Conservation (phyloP, 2,329 filamentous ascomycete species). For the Decorospora gaudefroyi region DNA sequence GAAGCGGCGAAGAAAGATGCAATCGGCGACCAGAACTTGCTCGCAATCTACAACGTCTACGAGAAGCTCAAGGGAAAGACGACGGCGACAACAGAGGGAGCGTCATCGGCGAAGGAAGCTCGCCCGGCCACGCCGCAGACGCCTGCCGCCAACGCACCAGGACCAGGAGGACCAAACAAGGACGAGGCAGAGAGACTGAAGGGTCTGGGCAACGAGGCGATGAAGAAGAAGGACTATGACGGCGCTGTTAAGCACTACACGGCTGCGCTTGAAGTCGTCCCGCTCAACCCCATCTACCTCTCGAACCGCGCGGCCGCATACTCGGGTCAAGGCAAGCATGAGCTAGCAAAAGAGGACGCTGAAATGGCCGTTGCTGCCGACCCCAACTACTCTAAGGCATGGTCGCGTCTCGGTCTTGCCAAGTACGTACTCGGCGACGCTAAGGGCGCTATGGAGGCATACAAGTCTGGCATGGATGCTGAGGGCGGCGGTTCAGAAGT, state of each 20-base stretch:
- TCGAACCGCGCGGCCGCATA: slow-evolving; percentile 96
- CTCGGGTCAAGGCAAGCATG: slow-evolving; percentile 81
- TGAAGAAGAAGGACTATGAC: slow-evolving; percentile 90
- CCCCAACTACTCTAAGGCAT: slow-evolving; percentile 94
- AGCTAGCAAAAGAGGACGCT: slow-evolving; percentile 81
- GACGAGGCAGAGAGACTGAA: slow-evolving; percentile 87
- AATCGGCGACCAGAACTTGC: slow-evolving; percentile 82
- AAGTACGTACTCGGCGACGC: slow-evolving; percentile 90
- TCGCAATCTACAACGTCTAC: slow-evolving; percentile 92
- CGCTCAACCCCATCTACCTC: slow-evolving; percentile 92
- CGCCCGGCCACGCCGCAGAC: slow-evolving; percentile 50
- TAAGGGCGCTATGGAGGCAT: slow-evolving; percentile 91
- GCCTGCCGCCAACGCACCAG: slow-evolving; percentile 37
- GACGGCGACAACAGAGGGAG: slow-evolving; percentile 52
- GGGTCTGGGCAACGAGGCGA: slow-evolving; percentile 87
- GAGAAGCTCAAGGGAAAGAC: slow-evolving; percentile 83
- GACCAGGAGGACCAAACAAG: slow-evolving; percentile 60
- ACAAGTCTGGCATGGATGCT: slow-evolving; percentile 86
- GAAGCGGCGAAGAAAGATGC: slow-evolving; percentile 73
- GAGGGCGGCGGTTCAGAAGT: slow-evolving; percentile 95
- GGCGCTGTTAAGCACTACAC: slow-evolving; percentile 85
- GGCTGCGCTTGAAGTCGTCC: slow-evolving; percentile 77
- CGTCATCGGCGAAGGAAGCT: slow-evolving; percentile 49
- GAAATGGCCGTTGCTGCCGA: slow-evolving; percentile 88
- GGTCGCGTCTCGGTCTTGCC: slow-evolving; percentile 90